A percentile compares a stretch with the other conserved stretches of the same genome.
Evolutionary conservation across 2,329 filamentous ascomycete genomes (phyloP).

Genomic region (Aotearoamyces nothofagi): DNA sequence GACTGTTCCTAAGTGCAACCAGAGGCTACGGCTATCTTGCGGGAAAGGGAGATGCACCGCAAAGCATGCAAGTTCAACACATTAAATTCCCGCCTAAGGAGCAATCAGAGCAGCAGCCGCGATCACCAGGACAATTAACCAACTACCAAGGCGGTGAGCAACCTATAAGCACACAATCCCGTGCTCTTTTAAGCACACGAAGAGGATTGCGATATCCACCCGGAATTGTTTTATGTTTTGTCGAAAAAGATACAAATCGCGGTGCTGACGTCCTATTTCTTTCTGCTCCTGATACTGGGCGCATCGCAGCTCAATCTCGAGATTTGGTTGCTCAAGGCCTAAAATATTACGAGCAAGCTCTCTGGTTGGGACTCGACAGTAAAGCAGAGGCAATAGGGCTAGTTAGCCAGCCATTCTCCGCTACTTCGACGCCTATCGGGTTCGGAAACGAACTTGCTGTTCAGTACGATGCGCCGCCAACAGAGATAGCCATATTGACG

Average conservation of each 20-base stretch:
- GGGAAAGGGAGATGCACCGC: constrained; percentile 46
- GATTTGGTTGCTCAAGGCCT: constrained; percentile 17
- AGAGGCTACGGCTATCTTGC: constrained; percentile 48
- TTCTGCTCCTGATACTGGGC: constrained; percentile 74
- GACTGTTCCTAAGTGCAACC: constrained; percentile 84
- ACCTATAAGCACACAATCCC: constrained; percentile 24
- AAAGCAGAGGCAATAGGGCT: constrained; percentile 66
- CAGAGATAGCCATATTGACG: constrained; percentile 82
- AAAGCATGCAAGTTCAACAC: constrained; percentile 95
- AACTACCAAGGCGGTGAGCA: constrained; percentile 10
- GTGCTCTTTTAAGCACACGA: constrained; percentile 31
- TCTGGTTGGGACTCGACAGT: constrained; percentile 63
- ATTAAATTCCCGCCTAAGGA: constrained; percentile 75
- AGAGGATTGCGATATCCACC: constrained; percentile 56
- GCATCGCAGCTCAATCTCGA: constrained; percentile 47
- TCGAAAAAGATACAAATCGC: constrained; percentile 43
- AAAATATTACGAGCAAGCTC: constrained; percentile 61
- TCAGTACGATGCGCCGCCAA: constrained; percentile 74
- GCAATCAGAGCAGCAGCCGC: constrained; percentile 16
- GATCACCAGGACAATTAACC: constrained; percentile 13
- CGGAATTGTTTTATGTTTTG: constrained; percentile 82
- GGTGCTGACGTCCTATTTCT: constrained; percentile 61
- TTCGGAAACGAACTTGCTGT: constrained; percentile 93
- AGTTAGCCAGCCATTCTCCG: constrained; percentile 57
- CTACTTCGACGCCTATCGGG: constrained; percentile 51